These are phyloP conservation scores for Plasmodium cynomolgi DNA, from an alignment of 169 alveolate species.

Conservation along the genomic window DNA sequence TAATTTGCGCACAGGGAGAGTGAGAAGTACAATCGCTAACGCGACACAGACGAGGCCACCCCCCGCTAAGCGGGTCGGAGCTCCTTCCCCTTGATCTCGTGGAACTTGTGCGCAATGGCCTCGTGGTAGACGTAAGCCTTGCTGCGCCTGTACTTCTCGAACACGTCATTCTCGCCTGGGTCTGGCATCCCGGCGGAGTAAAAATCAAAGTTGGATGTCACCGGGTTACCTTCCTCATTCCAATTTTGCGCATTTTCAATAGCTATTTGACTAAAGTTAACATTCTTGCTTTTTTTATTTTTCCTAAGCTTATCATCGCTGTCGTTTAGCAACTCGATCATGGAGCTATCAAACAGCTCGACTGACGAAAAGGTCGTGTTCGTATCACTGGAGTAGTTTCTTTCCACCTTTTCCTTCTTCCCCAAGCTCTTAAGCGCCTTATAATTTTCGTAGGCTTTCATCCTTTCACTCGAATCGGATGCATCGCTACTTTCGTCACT, in stretches of 20 bases:
- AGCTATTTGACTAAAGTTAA: conserved; percentile 62
- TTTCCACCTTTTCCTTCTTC: conserved; percentile 1
- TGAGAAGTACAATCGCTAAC: neutral
- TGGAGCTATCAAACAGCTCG: conserved; percentile 49
- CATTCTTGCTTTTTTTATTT: conserved; percentile 57
- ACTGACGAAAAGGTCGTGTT: conserved; percentile 69
- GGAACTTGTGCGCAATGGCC: conserved; percentile 60
- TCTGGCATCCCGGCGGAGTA: conserved; percentile 19
- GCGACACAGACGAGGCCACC: neutral
- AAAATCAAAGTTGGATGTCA: conserved; percentile 13
- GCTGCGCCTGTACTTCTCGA: conserved; percentile 67
- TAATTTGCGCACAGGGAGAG: neutral
- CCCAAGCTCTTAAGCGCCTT: conserved; percentile 3
- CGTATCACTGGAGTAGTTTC: conserved; percentile 29
- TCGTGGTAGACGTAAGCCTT: conserved; percentile 71
- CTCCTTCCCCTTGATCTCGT: conserved; percentile 40
- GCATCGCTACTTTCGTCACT: conserved; percentile 30
- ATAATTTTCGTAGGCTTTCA: conserved; percentile 26
- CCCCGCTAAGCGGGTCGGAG: neutral
- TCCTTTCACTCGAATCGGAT: conserved; percentile 32
- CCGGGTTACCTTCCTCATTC: conserved; percentile 23
- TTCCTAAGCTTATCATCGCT: conserved; percentile 27
- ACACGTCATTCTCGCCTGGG: conserved; percentile 33
- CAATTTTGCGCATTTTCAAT: conserved; percentile 75
- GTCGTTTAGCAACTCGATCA: conserved; percentile 52